phyloP scores from a whole-genome alignment of 2,329 filamentous ascomycete genomes.

The Cercospora sp. region DNA sequence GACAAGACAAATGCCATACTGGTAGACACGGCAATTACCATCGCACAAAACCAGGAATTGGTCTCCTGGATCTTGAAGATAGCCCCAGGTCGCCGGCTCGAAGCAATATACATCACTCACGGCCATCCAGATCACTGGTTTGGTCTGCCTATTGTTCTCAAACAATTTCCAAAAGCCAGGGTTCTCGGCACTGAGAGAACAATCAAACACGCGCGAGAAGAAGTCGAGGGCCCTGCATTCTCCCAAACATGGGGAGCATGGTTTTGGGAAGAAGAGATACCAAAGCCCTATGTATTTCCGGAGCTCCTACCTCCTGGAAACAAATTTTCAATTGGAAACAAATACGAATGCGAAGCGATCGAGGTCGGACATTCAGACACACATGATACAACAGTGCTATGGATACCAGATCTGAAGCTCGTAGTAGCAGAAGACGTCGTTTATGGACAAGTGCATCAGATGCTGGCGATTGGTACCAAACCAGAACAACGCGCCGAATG shows the following conservation, averaged over 20 bases:
- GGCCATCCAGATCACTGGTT: background rate
- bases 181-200: background rate
- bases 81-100: background rate
- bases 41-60: background rate
- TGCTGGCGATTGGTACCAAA: background rate
- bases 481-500: background rate
- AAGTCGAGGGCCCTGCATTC: background rate
- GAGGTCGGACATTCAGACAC: background rate
- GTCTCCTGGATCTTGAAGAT: background rate
- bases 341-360: background rate
- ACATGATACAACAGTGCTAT: background rate
- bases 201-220: background rate
- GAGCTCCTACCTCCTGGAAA: background rate
- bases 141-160: background rate
- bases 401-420: background rate
- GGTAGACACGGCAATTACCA: background rate
- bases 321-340: background rate
- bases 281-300: background rate
- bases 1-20: background rate
- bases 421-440: background rate
- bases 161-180: background rate
- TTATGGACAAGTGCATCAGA: background rate
- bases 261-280: background rate
- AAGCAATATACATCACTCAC: background rate
- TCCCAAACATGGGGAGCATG: background rate